phyloP scores from a whole-genome alignment of 1,284 basidiomycete genomes.

The Ceratobasidium sp. region DNA sequence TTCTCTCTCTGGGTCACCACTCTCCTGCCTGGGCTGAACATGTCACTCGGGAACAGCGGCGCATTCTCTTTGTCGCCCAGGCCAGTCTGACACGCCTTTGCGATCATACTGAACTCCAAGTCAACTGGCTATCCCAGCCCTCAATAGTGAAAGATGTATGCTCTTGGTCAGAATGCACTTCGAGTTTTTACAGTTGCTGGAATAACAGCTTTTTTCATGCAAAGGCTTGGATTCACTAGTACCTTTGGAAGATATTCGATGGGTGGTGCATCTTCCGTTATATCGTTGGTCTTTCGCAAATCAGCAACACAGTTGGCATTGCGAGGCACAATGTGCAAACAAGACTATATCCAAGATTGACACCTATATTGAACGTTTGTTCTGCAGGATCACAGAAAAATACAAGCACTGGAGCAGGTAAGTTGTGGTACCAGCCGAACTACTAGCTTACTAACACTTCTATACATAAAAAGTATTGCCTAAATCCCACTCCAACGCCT shows the following conservation, averaged over 20 bases:
- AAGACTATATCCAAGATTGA: background rate
- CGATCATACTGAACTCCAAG: background rate
- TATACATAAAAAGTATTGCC: background rate
- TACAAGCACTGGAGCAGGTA: background rate
- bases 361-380: background rate
- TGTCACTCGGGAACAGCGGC: conserved; percentile 4
- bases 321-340: background rate
- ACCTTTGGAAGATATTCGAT: conserved; percentile 1
- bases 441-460: background rate
- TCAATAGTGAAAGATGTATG: background rate
- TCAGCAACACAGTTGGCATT: background rate
- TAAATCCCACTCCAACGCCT: no score
- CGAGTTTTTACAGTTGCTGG: background rate
- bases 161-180: background rate
- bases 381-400: background rate
- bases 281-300: background rate
- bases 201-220: background rate
- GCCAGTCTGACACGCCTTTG: background rate
- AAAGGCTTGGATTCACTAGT: background rate
- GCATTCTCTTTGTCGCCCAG: conserved; percentile 1
- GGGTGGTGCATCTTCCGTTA: background rate
- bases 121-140: background rate
- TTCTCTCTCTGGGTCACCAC: background rate
- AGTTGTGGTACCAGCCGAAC: background rate
- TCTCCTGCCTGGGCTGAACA: background rate